Evolutionary conservation across 139 green algal species (phyloP).

Genomic region (Chara braunii): DNA sequence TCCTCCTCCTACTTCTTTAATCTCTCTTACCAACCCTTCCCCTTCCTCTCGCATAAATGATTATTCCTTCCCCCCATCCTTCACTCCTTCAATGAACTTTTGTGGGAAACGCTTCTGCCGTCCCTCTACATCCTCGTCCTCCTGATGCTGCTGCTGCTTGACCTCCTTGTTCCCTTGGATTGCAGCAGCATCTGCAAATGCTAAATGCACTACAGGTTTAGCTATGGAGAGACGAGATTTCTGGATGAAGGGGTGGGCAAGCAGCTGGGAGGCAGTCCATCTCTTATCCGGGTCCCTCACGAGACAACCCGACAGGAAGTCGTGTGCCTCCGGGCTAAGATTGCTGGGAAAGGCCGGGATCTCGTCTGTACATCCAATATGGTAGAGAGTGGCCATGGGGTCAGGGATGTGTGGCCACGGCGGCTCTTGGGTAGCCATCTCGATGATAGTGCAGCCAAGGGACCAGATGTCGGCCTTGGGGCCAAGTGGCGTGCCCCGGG

Average conservation of each 20-base stretch:
- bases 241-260: conserved; percentile 30
- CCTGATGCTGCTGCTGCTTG: no score
- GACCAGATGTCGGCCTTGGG: conserved; percentile 47
- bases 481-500: conserved; percentile 45
- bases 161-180: no score
- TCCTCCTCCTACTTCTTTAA: no score
- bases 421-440: conserved; percentile 68
- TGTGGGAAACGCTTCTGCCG: no score
- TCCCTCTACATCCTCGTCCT: no score
- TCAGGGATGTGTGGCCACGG: conserved; percentile 71
- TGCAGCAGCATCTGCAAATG: no score
- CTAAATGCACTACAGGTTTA: no score
- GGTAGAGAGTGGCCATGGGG: conserved; percentile 74
- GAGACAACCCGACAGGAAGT: conserved; percentile 91
- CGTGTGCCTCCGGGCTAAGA: conserved; percentile 61
- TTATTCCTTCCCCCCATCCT: no score
- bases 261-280: conserved; percentile 11
- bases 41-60: no score
- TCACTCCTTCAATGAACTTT: no score
- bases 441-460: conserved; percentile 47
- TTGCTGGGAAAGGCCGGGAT: conserved; percentile 52
- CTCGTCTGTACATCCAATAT: conserved; percentile 72
- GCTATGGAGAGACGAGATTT: no score
- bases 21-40: no score
- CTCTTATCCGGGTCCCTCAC: conserved; percentile 32